Conservation (phyloP, 805 yeast genomes). For the Candida succiphila region DNA sequence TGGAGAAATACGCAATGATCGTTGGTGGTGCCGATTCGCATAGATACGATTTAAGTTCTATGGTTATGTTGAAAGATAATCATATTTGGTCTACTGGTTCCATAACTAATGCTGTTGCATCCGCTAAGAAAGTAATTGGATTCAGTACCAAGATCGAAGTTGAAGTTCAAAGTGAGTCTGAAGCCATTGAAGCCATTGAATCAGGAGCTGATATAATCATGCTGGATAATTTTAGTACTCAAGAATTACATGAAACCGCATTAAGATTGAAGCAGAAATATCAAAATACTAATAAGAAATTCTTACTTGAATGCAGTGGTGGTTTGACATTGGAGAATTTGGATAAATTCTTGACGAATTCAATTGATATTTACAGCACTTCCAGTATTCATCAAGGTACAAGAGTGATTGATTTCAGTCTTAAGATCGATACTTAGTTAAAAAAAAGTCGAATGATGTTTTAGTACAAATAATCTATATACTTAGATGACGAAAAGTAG, state of each 20-base stretch:
- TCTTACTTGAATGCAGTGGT: slow-evolving; percentile 84
- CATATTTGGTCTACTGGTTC: slow-evolving; percentile 92
- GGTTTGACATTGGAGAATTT: slow-evolving; percentile 72
- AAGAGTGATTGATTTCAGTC: slow-evolving; percentile 70
- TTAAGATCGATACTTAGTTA: slow-evolving; percentile 41
- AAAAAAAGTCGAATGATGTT: neutral
- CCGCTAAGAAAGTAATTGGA: slow-evolving; percentile 77
- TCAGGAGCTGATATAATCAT: slow-evolving; percentile 96
- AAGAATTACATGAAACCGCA: slow-evolving; percentile 57
- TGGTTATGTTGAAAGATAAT: slow-evolving; percentile 95
- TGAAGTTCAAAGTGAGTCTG: slow-evolving; percentile 76
- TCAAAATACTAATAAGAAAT: slow-evolving; percentile 28
- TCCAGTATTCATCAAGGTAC: slow-evolving; percentile 91
- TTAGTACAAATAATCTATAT: no score
- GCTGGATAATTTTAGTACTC: slow-evolving; percentile 81
- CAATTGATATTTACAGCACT: slow-evolving; percentile 85
- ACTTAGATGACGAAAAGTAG: no score
- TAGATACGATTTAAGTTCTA: slow-evolving; percentile 80
- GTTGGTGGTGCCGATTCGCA: slow-evolving; percentile 95
- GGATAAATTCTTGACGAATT: slow-evolving; percentile 54
- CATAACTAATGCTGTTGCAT: slow-evolving; percentile 69
- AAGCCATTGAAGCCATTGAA: slow-evolving; percentile 84
- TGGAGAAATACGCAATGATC: slow-evolving; percentile 90
- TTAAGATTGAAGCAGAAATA: slow-evolving; percentile 47
- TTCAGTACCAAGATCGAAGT: slow-evolving; percentile 88